Conservation (phyloP, 2,329 filamentous ascomycete genomes). For the Talaromyces sp. region DNA sequence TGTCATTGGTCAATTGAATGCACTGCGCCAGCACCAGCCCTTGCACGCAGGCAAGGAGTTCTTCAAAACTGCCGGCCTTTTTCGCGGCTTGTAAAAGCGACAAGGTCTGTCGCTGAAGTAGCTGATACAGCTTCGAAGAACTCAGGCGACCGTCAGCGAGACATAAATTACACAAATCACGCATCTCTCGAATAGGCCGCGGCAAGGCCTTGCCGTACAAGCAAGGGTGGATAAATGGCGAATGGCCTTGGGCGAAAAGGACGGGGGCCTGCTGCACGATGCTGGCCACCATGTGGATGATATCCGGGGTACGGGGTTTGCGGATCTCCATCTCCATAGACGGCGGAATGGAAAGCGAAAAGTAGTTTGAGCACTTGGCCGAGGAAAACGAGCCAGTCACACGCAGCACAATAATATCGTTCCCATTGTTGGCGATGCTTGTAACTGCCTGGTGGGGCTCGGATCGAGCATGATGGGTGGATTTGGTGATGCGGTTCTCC, state of each 20-base stretch:
- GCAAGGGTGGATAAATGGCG: slow-evolving; percentile 23
- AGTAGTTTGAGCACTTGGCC: neutral
- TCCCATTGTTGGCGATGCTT: neutral
- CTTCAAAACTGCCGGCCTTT: slow-evolving; percentile 17
- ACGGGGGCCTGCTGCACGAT: slow-evolving; percentile 17
- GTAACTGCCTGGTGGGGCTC: neutral
- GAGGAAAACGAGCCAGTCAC: neutral
- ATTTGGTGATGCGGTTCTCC: slow-evolving; percentile 5
- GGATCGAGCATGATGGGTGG: neutral
- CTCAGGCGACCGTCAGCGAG: slow-evolving; percentile 3
- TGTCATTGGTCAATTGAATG: slow-evolving; percentile 17
- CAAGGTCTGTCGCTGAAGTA: slow-evolving; percentile 12
- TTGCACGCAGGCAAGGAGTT: slow-evolving; percentile 22
- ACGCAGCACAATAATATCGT: neutral
- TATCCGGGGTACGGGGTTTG: slow-evolving; percentile 19
- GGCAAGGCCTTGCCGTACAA: slow-evolving; percentile 13
- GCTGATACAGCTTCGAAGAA: slow-evolving; percentile 6
- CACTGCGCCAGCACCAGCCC: slow-evolving; percentile 22
- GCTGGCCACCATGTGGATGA: slow-evolving; percentile 18
- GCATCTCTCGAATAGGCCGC: slow-evolving; percentile 17
- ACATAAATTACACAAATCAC: slow-evolving; percentile 18
- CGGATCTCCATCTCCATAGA: slow-evolving; percentile 18
- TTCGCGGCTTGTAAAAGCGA: slow-evolving; percentile 13
- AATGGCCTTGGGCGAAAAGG: slow-evolving; percentile 17
- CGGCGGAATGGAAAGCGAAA: slow-evolving; percentile 10